phyloP scores from a whole-genome alignment of 2,329 filamentous ascomycete genomes.

The Piedraia hortae region DNA sequence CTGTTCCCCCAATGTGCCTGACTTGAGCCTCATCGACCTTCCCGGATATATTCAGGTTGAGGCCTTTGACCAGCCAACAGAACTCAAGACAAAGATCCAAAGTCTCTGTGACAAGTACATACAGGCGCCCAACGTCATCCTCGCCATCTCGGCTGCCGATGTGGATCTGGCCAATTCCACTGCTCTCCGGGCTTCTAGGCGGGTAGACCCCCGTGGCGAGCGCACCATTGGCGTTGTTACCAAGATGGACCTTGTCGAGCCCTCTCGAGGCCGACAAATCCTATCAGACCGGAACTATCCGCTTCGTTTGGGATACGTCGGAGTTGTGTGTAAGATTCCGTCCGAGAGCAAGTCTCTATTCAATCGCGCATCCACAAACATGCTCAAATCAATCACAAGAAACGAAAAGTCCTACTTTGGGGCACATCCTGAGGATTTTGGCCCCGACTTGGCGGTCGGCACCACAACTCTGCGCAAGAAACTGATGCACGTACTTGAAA shows the following conservation, averaged over 20 bases:
- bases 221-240: conserved; percentile 96
- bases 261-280: conserved; percentile 48
- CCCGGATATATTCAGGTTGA: conserved; percentile 94
- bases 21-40: conserved; percentile 83
- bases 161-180: conserved; percentile 94
- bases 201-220: conserved; percentile 82
- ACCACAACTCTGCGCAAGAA: conserved; percentile 77
- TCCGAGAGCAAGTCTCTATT: conserved; percentile 40
- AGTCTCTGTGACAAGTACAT: conserved; percentile 98
- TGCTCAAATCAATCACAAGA: conserved; percentile 54
- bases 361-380: conserved; percentile 52
- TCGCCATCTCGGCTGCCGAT: conserved; percentile 91
- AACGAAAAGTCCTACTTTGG: conserved; percentile 78
- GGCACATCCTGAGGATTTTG: conserved; percentile 55
- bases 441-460: conserved; percentile 47
- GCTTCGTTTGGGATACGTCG: conserved; percentile 80
- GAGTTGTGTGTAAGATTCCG: conserved; percentile 69
- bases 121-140: conserved; percentile 77
- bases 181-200: conserved; percentile 61
- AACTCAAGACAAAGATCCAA: conserved; percentile 84
- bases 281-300: conserved; percentile 80
- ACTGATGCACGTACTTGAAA: conserved; percentile 85
- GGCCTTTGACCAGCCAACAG: conserved; percentile 64
- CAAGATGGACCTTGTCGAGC: conserved; percentile 93
- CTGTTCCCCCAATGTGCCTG: conserved; percentile 82